Conservation (phyloP, 345 rosid genomes). For the Boechera divaricarpa region DNA sequence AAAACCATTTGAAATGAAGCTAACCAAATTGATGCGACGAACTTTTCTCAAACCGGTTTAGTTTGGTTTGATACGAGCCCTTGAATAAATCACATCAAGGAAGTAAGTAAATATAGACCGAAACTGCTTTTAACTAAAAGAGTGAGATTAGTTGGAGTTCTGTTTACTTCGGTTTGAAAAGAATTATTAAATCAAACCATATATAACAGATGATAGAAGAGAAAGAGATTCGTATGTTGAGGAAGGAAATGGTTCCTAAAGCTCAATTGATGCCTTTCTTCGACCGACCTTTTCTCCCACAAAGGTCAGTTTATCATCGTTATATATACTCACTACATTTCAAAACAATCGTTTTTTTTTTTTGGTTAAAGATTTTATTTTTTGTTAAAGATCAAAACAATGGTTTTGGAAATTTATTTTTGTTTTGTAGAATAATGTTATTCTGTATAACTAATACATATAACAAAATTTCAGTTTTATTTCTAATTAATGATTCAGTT, state of each 20-base stretch:
- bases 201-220: conserved; percentile 70
- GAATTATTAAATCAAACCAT: not conserved
- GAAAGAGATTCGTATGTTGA: conserved; percentile 68
- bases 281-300: conserved; percentile 80
- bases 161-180: conserved; percentile 1
- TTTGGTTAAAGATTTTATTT: too few relatives aligned
- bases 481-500: too few relatives aligned
- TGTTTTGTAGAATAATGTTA: not conserved
- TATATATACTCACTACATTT: not conserved
- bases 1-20: too few relatives aligned
- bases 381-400: too few relatives aligned
- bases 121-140: not conserved
- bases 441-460: not conserved
- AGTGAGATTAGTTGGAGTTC: not conserved
- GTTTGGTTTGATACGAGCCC: too few relatives aligned
- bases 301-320: conserved; percentile 48
- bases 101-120: not conserved
- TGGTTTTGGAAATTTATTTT: not conserved
- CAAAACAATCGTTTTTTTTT: too few relatives aligned
- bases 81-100: not conserved
- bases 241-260: conserved; percentile 89
- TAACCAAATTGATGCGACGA: too few relatives aligned
- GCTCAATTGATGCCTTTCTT: conserved; percentile 87
- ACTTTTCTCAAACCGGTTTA: too few relatives aligned
- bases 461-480: not conserved